Percentiles rank a stretch among this genome's conserved stretches.
These are phyloP conservation scores for Ilex asprella DNA, from an alignment of 257 asterid genomes.

Conservation along the genomic window DNA sequence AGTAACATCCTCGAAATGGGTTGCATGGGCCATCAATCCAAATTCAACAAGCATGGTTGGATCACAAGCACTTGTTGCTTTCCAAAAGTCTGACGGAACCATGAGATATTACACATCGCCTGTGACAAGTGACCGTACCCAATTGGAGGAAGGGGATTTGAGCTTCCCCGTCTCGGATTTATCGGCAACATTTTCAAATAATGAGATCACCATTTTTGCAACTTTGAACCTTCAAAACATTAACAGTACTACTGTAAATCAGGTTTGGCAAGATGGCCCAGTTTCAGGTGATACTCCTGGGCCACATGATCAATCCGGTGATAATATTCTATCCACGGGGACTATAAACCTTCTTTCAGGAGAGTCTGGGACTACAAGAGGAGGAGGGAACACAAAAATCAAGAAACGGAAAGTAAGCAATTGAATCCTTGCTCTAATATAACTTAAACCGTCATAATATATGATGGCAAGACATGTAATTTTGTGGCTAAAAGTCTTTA, in stretches of 20 bases:
- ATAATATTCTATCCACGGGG: conserved; percentile 53
- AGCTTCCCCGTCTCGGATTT: conserved; percentile 70
- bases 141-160: conserved; percentile 46
- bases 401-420: conserved; percentile 36
- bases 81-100: conserved; percentile 60
- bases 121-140: conserved; percentile 46
- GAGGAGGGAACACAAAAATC: conserved; percentile 17
- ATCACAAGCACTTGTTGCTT: conserved; percentile 73
- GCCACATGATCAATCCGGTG: conserved; percentile 45
- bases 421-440: too few species aligned
- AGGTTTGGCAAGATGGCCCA: conserved; percentile 95
- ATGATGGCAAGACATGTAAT: too few species aligned
- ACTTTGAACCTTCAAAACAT: conserved; percentile 45
- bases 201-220: conserved; percentile 57
- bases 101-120: conserved; percentile 64
- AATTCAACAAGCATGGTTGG: conserved; percentile 65
- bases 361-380: conserved; percentile 28
- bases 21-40: conserved; percentile 85
- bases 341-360: conserved; percentile 57
- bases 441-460: too few species aligned
- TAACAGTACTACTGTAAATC: conserved; percentile 46
- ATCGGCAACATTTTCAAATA: conserved; percentile 42
- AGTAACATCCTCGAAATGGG: conserved; percentile 49
- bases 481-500: too few species aligned
- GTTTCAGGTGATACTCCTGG: conserved; percentile 56